These are phyloP conservation scores for Blastobotrys chiropterorum DNA, from an alignment of 805 yeast genomes.

Conservation along the genomic window DNA sequence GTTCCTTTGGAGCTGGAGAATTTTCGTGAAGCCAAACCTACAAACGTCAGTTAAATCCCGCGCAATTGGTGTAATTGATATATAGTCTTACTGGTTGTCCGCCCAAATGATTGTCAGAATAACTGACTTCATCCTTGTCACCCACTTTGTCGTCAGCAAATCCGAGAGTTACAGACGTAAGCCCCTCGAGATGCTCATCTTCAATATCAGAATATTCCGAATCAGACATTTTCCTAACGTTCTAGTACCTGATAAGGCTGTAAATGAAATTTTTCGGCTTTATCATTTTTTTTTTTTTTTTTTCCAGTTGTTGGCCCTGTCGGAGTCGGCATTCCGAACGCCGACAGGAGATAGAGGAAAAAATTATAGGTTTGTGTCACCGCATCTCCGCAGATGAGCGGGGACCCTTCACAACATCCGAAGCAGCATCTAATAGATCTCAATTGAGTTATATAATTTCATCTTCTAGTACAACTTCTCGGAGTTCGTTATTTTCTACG, in stretches of 20 bases:
- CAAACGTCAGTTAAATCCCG: background rate
- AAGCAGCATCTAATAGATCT: too few species aligned
- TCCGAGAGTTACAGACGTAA: slow-evolving; percentile 32
- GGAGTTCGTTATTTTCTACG: slow-evolving; percentile 46
- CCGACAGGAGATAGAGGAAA: too few species aligned
- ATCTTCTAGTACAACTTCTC: slow-evolving; percentile 19
- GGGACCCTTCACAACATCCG: too few species aligned
- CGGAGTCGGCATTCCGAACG: background rate
- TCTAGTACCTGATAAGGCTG: background rate
- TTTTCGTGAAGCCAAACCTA: slow-evolving; percentile 52
- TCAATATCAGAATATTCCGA: slow-evolving; percentile 34
- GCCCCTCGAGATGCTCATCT: slow-evolving; percentile 21
- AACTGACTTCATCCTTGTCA: slow-evolving; percentile 8
- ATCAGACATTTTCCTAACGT: slow-evolving; percentile 10
- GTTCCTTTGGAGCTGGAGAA: slow-evolving; percentile 47
- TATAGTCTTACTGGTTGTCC: slow-evolving; percentile 46
- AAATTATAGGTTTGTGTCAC: too few species aligned
- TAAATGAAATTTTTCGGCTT: background rate
- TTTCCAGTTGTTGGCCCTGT: background rate
- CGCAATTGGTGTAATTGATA: background rate
- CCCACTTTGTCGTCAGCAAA: slow-evolving; percentile 28
- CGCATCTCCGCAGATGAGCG: too few species aligned
- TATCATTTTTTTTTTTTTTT: background rate
- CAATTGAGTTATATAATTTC: slow-evolving; percentile 2
- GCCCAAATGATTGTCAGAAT: slow-evolving; percentile 59